Conservation (phyloP, 2,329 filamentous ascomycete genomes). For the Diaporthe sp. region DNA sequence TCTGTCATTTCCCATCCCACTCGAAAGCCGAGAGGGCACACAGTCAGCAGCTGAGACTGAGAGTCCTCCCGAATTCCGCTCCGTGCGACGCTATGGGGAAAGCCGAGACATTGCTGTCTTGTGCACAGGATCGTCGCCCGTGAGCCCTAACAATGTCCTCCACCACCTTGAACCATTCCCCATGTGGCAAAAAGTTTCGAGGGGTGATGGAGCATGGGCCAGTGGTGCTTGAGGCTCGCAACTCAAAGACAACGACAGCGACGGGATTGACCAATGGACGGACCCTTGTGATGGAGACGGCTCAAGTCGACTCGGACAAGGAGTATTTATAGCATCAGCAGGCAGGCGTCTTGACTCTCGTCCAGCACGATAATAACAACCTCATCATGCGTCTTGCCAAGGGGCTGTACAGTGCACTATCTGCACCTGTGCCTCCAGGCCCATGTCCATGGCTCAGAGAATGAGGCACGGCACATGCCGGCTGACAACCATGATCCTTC, state of each 20-base stretch:
- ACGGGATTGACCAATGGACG: conserved; percentile 13
- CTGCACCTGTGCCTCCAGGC: conserved; percentile 2
- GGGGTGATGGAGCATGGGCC: conserved; percentile 24
- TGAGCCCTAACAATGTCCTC: conserved; percentile 2
- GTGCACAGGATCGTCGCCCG: conserved; percentile 14
- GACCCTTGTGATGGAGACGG: conserved; percentile 10
- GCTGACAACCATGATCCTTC: conserved; percentile 27
- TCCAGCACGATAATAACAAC: conserved; percentile 17
- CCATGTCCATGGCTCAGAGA: conserved; percentile 13
- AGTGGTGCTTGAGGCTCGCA: conserved; percentile 34
- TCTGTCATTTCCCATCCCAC: conserved; percentile 18
- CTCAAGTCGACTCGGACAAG: conserved; percentile 9
- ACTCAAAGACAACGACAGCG: conserved; percentile 36
- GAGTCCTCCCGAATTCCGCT: conserved; percentile 15
- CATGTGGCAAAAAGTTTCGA: conserved; percentile 28
- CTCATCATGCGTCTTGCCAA: conserved; percentile 26
- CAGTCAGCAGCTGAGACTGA: conserved; percentile 16
- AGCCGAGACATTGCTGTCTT: conserved; percentile 18
- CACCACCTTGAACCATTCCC: conserved; percentile 2
- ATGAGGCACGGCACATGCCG: conserved; percentile 27
- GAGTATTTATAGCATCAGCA: conserved; percentile 28
- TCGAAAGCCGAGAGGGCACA: not conserved
- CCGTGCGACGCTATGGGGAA: conserved; percentile 16
- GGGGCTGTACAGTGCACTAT: conserved; percentile 27
- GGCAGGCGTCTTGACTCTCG: conserved; percentile 25